These are phyloP conservation scores for Tetrahymena borealis DNA, from an alignment of 73 alveolate genomes.

Conservation along the genomic window DNA sequence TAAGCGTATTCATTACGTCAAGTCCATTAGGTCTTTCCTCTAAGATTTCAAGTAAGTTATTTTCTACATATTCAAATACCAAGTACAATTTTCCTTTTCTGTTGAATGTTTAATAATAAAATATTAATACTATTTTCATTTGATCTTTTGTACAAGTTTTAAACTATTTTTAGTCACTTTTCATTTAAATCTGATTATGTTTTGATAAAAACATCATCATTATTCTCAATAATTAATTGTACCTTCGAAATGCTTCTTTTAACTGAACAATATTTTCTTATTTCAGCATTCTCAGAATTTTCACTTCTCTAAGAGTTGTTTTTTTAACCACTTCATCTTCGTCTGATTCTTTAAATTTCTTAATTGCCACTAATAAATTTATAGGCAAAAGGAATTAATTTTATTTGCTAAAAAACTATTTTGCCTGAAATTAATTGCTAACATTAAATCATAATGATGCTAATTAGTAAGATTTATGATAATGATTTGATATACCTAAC, in stretches of 20 bases:
- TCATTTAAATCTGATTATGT: background rate
- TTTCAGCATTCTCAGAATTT: constrained; percentile 73
- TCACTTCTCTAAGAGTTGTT: constrained; percentile 89
- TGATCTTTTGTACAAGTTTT: background rate
- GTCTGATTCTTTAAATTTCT: constrained; percentile 85
- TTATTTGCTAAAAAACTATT: too few relatives aligned
- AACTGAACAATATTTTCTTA: constrained; percentile 85
- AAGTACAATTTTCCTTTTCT: constrained; percentile 66
- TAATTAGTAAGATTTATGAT: background rate
- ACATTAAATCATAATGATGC: background rate
- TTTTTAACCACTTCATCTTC: constrained; percentile 90
- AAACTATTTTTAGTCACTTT: background rate
- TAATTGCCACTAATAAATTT: constrained; percentile 79
- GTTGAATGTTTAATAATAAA: background rate
- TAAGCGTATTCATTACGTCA: background rate
- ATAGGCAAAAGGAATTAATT: too few relatives aligned
- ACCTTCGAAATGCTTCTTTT: constrained; percentile 89
- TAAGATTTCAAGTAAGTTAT: constrained; percentile 55
- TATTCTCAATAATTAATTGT: background rate
- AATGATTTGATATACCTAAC: constrained; percentile 14
- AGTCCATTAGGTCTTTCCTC: constrained; percentile 71
- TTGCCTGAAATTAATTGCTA: too few relatives aligned
- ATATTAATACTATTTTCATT: too few relatives aligned
- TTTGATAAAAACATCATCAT: background rate
- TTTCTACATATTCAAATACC: constrained; percentile 62